phyloP scores from a whole-genome alignment of 441 rosid genomes.

The Eutrema salsugineum region DNA sequence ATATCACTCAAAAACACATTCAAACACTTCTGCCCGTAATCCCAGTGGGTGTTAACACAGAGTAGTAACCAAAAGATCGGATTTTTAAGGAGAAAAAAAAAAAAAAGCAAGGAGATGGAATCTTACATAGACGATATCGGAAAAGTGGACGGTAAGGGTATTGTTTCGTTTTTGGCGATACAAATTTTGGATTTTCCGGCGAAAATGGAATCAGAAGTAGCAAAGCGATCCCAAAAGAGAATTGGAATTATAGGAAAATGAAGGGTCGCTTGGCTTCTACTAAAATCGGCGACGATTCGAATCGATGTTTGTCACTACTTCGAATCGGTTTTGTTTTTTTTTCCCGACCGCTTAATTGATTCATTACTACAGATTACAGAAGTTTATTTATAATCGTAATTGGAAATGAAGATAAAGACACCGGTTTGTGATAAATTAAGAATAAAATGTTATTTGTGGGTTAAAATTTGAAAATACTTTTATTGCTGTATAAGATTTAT shows the following conservation, averaged over 20 bases:
- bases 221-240: not conserved
- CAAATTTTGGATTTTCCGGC: not conserved
- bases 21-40: no score
- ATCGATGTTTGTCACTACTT: not conserved
- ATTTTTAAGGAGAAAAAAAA: not conserved
- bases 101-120: not conserved
- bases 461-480: no score
- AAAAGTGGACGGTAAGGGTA: not conserved
- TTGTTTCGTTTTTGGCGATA: not conserved
- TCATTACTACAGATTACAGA: no score
- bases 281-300: conserved; percentile 1
- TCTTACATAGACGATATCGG: not conserved
- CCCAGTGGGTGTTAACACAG: not conserved
- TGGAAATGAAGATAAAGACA: no score
- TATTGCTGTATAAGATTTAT: no score
- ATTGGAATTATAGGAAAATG: not conserved
- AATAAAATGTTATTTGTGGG: no score
- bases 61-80: not conserved
- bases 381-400: no score
- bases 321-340: not conserved
- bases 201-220: not conserved
- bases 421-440: no score
- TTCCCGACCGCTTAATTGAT: not conserved
- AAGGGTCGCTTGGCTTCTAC: not conserved
- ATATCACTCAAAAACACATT: not conserved